Evolutionary conservation across 2,329 filamentous ascomycete genomes (phyloP).

Genomic region (Venturia oleaginea): DNA sequence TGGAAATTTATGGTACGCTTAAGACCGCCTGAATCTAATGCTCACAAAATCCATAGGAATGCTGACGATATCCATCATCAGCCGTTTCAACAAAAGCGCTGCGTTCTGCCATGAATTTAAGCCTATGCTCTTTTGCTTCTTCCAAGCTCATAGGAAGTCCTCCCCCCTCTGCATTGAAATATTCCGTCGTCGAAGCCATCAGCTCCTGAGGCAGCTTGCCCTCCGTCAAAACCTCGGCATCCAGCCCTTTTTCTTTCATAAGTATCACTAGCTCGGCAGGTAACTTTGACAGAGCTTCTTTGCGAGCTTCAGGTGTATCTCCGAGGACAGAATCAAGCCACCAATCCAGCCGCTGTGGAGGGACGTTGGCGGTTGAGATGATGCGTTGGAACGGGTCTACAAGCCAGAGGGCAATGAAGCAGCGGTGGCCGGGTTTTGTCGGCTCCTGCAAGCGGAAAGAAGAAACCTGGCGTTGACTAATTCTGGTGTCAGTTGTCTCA

Average conservation of each 20-base stretch:
- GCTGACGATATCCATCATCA: background rate
- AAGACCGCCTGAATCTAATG: no score
- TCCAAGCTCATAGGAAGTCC: background rate
- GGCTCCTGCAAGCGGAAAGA: slow-evolving; percentile 42
- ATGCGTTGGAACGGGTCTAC: slow-evolving; percentile 47
- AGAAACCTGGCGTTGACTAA: slow-evolving; percentile 41
- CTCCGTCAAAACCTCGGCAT: background rate
- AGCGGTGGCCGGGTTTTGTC: slow-evolving; percentile 45
- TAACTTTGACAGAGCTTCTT: background rate
- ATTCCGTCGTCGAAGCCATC: background rate
- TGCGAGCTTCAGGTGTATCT: background rate
- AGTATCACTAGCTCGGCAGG: slow-evolving; percentile 1
- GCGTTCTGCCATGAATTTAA: slow-evolving; percentile 13
- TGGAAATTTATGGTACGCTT: no score
- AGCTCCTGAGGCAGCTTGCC: background rate
- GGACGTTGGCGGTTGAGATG: slow-evolving; percentile 43
- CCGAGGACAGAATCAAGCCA: slow-evolving; percentile 6
- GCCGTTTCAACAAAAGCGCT: slow-evolving; percentile 5
- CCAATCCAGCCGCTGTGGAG: slow-evolving; percentile 43
- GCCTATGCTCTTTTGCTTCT: slow-evolving; percentile 7
- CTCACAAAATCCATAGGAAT: slow-evolving; percentile 14
- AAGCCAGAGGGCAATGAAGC: slow-evolving; percentile 50
- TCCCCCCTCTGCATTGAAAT: background rate
- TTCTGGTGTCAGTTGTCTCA: slow-evolving; percentile 17
- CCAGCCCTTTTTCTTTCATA: background rate